Evolutionary conservation across 2,329 filamentous ascomycete genomes (phyloP), one percentile per base, ranked within the genome.

Genomic region (Nigrospora osmanthi): DNA sequence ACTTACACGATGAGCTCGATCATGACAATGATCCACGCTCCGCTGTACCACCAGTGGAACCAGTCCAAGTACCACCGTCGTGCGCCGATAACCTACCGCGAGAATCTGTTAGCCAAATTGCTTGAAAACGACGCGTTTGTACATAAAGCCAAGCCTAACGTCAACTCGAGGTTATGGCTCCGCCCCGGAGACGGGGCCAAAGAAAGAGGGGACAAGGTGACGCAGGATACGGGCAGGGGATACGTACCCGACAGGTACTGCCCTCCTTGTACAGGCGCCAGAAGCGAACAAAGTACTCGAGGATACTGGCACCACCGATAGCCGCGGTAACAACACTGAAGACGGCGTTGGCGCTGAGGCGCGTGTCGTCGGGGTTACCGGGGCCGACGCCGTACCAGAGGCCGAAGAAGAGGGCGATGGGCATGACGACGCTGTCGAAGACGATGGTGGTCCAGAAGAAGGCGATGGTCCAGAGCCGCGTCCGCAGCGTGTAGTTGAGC

Each of bases 371-470:
- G 70, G 58, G 30, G 63, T 49, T 47, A 13, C 47, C 47, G 17
- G 47, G 45, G 11, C 47, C 47, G 34, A 42, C 38, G 48, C 66
- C 67, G 50, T 80, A 81, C 73, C 75, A 80, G 35, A 82, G 64
- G 39, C 71, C 68, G 65, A 77, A 83, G 61, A 81, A 82, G 4
- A 82, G 65, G 4, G 67, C 70, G 47, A 82, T 68, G 17, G 79
- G 79, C 60, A 79, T 75, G 47, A 67, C 71, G 46, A 80, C 64
- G 42, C 72, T 75, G 61, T 82, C 78, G 45, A 81, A 55, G 14
- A 81, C 57, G 45, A 81, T 78, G 33, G 82, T 58, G 1, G 64
- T 65, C 78, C 78, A 82, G 63, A 82, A 82, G 48, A 76, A 62
- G 38, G 69, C 63, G 48, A 81, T 79, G 37, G 69, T 65, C 61